A percentile compares a stretch with the other conserved stretches of the same genome.
Conservation (phyloP, 1,284 basidiomycete genomes). For the Cryptococcus neoformans region DNA sequence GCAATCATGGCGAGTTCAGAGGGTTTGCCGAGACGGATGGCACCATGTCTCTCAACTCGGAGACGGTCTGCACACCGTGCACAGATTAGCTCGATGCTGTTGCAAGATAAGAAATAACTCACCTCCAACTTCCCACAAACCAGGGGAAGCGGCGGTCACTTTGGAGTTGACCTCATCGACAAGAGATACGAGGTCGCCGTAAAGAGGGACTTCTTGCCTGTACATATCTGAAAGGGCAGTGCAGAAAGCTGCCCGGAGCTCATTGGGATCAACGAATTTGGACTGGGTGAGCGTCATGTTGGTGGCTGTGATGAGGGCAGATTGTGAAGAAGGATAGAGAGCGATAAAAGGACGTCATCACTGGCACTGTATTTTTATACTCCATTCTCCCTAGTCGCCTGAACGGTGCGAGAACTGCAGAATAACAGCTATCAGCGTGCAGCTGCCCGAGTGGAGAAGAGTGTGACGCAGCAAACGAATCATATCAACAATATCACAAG, state of each 20-base stretch:
- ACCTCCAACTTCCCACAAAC: conserved; percentile 17
- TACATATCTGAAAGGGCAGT: conserved; percentile 48
- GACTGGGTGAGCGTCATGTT: no score
- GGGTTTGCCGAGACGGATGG: conserved; percentile 49
- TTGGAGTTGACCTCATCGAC: conserved; percentile 46
- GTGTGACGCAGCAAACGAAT: no score
- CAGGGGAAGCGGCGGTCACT: conserved; percentile 11
- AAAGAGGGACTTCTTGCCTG: conserved; percentile 49
- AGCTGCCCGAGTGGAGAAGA: no score
- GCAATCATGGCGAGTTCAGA: conserved; percentile 46
- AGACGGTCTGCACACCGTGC: conserved; percentile 34
- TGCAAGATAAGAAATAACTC: conserved; percentile 1
- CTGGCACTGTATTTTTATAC: no score
- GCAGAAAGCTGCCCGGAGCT: conserved; percentile 45
- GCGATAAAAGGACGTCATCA: no score
- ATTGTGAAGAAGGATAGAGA: no score
- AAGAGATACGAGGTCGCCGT: conserved; percentile 49
- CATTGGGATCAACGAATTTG: conserved; percentile 27
- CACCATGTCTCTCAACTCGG: conserved; percentile 50
- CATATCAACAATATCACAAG: no score
- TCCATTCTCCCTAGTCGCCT: no score
- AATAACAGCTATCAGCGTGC: no score
- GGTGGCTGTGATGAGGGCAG: no score
- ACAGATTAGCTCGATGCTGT: neutral
- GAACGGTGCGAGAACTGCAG: no score